These are phyloP conservation scores for Aphanoascus verrucosus DNA, from an alignment of 2,329 filamentous ascomycete genomes.

Conservation along the genomic window DNA sequence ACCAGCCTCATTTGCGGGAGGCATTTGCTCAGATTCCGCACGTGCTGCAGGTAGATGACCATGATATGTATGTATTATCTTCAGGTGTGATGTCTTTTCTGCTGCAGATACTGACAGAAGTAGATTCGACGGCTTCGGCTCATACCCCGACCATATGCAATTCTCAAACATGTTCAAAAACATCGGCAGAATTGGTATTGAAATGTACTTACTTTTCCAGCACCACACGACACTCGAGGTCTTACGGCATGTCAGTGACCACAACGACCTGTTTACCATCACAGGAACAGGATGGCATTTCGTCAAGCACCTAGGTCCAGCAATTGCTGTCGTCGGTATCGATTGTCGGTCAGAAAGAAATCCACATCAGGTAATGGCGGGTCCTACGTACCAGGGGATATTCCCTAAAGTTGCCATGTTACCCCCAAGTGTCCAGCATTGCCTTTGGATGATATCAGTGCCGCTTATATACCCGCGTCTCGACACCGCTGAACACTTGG, in stretches of 20 bases:
- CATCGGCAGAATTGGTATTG: constrained; percentile 85
- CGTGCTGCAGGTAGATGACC: constrained; percentile 84
- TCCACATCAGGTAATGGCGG: constrained; percentile 83
- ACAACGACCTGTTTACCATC: constrained; percentile 88
- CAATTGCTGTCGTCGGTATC: constrained; percentile 76
- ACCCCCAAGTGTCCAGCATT: constrained; percentile 89
- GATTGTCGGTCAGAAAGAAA: constrained; percentile 89
- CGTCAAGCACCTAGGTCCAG: constrained; percentile 88
- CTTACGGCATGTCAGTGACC: constrained; percentile 75
- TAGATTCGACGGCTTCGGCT: constrained; percentile 93
- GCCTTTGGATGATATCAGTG: constrained; percentile 89
- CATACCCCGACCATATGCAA: constrained; percentile 97
- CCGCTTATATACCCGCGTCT: constrained; percentile 83
- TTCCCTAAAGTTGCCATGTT: constrained; percentile 91
- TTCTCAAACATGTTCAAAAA: constrained; percentile 97
- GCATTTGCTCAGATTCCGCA: constrained; percentile 97
- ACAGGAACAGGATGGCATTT: constrained; percentile 99
- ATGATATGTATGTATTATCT: constrained; percentile 71
- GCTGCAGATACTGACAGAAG: constrained; percentile 12
- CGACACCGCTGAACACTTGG: constrained; percentile 82
- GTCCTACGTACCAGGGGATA: constrained; percentile 90
- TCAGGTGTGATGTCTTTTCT: neutral
- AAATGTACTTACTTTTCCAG: constrained; percentile 97
- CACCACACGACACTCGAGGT: constrained; percentile 95
- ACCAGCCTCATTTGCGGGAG: constrained; percentile 87